Conservation (phyloP, 2,329 filamentous ascomycete genomes). For the Cordyceps sp. region DNA sequence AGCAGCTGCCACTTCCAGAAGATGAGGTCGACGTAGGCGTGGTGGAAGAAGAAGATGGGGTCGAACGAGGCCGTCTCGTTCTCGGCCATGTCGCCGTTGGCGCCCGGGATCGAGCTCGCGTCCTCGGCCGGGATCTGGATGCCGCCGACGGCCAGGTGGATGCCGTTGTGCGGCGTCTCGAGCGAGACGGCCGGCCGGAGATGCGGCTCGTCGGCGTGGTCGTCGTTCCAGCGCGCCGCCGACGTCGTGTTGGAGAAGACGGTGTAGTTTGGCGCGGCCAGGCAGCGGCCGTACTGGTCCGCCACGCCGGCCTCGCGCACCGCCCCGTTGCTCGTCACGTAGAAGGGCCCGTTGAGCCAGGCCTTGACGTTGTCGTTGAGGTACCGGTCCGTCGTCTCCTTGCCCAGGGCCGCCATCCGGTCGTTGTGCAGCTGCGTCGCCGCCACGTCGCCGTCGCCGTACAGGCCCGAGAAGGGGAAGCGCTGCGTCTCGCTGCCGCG, state of each 20-base stretch:
- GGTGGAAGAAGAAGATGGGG: conserved; percentile 16
- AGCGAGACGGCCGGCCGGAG: conserved; percentile 6
- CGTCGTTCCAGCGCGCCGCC: conserved; percentile 6
- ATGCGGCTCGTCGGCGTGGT: conserved; percentile 1
- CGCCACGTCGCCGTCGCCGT: conserved; percentile 3
- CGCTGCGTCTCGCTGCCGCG: conserved; percentile 8
- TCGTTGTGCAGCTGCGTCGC: conserved; percentile 1
- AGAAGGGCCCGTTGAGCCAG: neutral
- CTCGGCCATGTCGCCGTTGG: conserved; percentile 16
- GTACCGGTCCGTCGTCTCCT: neutral
- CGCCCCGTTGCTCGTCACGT: neutral
- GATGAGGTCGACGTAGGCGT: conserved; percentile 12
- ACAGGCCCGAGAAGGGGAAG: conserved; percentile 10
- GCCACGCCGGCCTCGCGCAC: neutral
- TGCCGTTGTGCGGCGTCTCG: conserved; percentile 11
- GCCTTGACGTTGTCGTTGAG: neutral
- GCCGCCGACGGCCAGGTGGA: conserved; percentile 13
- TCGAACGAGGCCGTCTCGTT: conserved; percentile 17
- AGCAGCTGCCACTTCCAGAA: conserved; percentile 14
- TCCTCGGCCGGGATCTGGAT: conserved; percentile 4
- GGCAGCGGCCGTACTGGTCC: conserved; percentile 6
- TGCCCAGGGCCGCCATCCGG: neutral
- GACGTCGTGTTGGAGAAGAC: conserved; percentile 15
- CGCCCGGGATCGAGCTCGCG: conserved; percentile 5
- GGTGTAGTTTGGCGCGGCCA: conserved; percentile 15